Evolutionary conservation across 2,329 filamentous ascomycete genomes (phyloP).

Genomic region (Shiraia sp.): DNA sequence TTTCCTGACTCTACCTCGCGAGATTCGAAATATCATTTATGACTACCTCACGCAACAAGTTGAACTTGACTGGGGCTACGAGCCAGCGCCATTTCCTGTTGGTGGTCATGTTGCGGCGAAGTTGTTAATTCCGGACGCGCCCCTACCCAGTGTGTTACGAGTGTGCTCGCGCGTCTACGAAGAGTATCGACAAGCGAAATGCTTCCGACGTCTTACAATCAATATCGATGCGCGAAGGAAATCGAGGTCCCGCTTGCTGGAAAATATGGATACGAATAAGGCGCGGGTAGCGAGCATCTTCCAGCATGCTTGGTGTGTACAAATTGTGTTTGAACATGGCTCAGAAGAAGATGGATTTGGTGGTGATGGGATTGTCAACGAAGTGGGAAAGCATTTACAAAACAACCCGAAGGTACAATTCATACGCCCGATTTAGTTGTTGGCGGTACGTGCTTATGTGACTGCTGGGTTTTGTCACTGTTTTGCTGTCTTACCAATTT

Average conservation of each 20-base stretch:
- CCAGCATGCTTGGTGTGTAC: background rate
- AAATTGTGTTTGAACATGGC: background rate
- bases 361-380: too few relatives aligned
- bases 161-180: background rate
- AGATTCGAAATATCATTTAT: slow-evolving; percentile 1
- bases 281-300: background rate
- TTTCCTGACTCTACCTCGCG: background rate
- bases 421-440: too few relatives aligned
- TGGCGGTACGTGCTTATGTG: too few relatives aligned
- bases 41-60: background rate
- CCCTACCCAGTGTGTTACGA: background rate
- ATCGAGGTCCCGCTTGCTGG: background rate
- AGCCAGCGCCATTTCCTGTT: background rate
- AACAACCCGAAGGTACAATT: too few relatives aligned
- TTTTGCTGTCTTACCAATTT: too few relatives aligned
- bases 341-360: too few relatives aligned
- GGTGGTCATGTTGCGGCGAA: background rate
- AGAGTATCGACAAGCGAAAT: slow-evolving; percentile 1
- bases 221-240: background rate
- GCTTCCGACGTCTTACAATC: background rate
- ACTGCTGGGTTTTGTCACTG: too few relatives aligned
- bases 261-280: background rate
- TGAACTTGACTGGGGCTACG: slow-evolving; percentile 1
- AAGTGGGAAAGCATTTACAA: too few relatives aligned
- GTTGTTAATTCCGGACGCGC: background rate